Percentiles rank a stretch among this genome's conserved stretches.
Evolutionary conservation across 768 basidiomycete species (phyloP).

Genomic region (Austroboletus festivus): DNA sequence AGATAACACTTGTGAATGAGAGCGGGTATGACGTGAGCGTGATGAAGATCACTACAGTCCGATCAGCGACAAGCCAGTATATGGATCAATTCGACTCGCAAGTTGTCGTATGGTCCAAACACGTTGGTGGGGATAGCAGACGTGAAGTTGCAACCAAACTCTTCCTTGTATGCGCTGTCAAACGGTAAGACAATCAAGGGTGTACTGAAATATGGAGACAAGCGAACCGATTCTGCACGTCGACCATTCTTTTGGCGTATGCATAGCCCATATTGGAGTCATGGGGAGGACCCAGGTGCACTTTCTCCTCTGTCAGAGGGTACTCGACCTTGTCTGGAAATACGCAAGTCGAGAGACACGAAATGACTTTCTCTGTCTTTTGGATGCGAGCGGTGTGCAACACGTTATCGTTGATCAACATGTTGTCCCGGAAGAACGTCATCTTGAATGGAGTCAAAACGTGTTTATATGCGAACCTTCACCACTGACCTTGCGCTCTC

Average conservation of each 20-base stretch:
- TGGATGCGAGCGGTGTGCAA: constrained; percentile 69
- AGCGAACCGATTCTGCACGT: constrained; percentile 88
- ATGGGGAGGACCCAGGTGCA: constrained; percentile 91
- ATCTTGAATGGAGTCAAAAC: constrained; percentile 41
- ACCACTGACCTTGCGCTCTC: constrained; percentile 77
- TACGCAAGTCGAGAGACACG: constrained; percentile 95
- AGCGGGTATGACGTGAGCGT: constrained; percentile 92
- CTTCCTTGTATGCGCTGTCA: constrained; percentile 87
- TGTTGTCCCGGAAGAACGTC: constrained; percentile 92
- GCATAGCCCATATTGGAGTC: constrained; percentile 96
- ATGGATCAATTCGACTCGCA: constrained; percentile 41
- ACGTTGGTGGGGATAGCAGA: constrained; percentile 97
- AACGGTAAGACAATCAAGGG: not conserved
- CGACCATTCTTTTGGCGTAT: constrained; percentile 93
- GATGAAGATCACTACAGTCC: constrained; percentile 70
- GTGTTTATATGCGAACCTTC: not conserved
- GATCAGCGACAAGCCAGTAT: constrained; percentile 1
- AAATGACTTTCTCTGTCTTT: constrained; percentile 76
- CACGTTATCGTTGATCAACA: constrained; percentile 93
- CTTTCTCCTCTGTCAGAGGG: constrained; percentile 89
- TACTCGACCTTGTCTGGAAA: constrained; percentile 95
- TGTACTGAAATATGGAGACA: not conserved
- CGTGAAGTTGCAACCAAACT: constrained; percentile 93
- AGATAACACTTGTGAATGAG: constrained; percentile 91
- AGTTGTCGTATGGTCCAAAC: constrained; percentile 96